phyloP scores from a whole-genome alignment of 1,139 yeast genomes.

The Kurtzmaniella natalensis region DNA sequence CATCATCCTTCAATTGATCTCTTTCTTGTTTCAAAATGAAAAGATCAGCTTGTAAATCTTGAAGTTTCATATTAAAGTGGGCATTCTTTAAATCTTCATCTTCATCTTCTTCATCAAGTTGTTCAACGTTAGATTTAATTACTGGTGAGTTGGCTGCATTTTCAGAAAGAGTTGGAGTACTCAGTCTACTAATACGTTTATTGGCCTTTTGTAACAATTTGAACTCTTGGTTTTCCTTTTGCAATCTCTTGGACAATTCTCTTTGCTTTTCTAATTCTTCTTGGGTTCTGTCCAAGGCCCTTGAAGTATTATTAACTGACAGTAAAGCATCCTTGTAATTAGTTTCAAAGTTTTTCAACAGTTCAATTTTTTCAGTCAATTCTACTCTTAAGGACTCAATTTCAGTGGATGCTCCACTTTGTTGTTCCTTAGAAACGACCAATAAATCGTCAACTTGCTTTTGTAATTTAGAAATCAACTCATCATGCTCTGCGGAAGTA shows the following conservation, averaged over 20 bases:
- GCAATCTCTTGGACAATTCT: constrained; percentile 50
- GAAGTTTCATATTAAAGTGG: constrained; percentile 70
- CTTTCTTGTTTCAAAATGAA: constrained; percentile 79
- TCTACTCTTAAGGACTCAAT: constrained; percentile 34
- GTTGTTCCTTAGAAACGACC: constrained; percentile 35
- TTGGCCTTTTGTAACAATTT: constrained; percentile 47
- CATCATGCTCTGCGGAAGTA: constrained; percentile 13
- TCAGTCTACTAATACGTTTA: constrained; percentile 27
- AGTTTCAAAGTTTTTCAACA: constrained; percentile 41
- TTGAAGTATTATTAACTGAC: constrained; percentile 69
- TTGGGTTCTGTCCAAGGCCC: constrained; percentile 70
- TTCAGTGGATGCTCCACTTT: constrained; percentile 27
- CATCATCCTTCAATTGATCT: constrained; percentile 68
- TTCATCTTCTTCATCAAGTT: constrained; percentile 36
- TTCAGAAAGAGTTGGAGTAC: constrained; percentile 17
- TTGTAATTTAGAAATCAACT: constrained; percentile 39
- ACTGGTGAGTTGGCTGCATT: constrained; percentile 12
- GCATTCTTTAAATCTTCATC: constrained; percentile 52
- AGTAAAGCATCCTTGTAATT: constrained; percentile 69
- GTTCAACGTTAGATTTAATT: constrained; percentile 6
- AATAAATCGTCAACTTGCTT: constrained; percentile 46
- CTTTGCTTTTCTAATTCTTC: constrained; percentile 63
- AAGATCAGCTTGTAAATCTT: constrained; percentile 81
- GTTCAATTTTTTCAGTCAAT: constrained; percentile 23
- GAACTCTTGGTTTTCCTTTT: constrained; percentile 67